A percentile compares a stretch with the other conserved stretches of the same genome.
These are phyloP conservation scores for Alternaria brassicae DNA, from an alignment of 2,329 filamentous ascomycete species.

Conservation along the genomic window DNA sequence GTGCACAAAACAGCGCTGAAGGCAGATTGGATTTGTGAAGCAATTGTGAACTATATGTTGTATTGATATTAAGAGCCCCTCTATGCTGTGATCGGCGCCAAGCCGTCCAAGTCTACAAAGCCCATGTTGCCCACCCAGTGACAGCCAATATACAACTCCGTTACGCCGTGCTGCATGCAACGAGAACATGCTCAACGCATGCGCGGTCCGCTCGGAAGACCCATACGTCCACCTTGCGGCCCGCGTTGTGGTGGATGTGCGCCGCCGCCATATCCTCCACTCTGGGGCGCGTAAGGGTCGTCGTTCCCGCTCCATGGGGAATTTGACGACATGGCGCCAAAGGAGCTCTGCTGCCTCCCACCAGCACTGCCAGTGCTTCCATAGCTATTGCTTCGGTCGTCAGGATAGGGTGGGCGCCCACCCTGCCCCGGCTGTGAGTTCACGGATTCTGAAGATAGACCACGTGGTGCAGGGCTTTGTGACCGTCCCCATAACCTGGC, in stretches of 20 bases:
- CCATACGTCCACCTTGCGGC: constrained; percentile 42
- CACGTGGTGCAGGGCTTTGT: constrained; percentile 59
- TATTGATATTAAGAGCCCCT: constrained; percentile 11
- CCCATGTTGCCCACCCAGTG: constrained; percentile 2
- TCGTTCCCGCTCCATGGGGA: constrained; percentile 43
- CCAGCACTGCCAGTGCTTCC: constrained; percentile 33
- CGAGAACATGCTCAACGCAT: constrained; percentile 36
- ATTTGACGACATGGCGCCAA: constrained; percentile 40
- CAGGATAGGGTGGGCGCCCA: constrained; percentile 39
- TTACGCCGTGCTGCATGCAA: constrained; percentile 27
- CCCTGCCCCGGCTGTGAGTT: constrained; percentile 26
- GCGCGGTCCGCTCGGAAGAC: constrained; percentile 50
- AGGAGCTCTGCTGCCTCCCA: constrained; percentile 38
- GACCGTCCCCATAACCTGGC: constrained; percentile 76
- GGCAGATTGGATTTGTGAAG: neutral
- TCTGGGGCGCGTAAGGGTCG: constrained; percentile 41
- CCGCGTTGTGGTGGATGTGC: constrained; percentile 37
- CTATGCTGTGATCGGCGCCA: constrained; percentile 11
- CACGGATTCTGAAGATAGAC: constrained; percentile 30
- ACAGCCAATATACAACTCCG: constrained; percentile 19
- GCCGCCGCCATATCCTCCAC: constrained; percentile 30
- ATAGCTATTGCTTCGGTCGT: constrained; percentile 44
- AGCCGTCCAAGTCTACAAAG: neutral
- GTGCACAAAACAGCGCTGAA: neutral
- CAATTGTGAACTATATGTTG: neutral